Evolutionary conservation across 352 stramenopile species (phyloP).

Genomic region (Phytophthora tentaculata): DNA sequence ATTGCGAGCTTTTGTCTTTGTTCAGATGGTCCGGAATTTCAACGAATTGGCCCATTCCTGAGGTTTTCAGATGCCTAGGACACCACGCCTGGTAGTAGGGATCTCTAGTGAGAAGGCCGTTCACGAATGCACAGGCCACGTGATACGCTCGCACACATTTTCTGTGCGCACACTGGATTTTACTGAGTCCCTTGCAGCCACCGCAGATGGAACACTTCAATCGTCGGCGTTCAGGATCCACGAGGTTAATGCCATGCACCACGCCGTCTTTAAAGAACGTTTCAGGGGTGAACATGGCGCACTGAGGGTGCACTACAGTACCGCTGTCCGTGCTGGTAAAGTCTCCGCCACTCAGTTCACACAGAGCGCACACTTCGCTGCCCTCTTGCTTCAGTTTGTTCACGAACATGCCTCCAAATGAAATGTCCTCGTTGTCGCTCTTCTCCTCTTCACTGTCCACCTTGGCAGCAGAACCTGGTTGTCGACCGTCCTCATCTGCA

Average conservation of each 20-base stretch:
- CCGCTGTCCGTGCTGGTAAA: conserved; percentile 73
- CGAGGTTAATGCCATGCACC: conserved; percentile 62
- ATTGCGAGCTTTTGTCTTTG: conserved; percentile 24
- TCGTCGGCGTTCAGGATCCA: conserved; percentile 53
- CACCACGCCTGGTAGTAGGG: conserved; percentile 82
- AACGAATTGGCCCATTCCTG: conserved; percentile 65
- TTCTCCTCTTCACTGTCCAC: conserved; percentile 28
- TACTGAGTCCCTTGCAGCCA: conserved; percentile 71
- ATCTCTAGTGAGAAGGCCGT: conserved; percentile 64
- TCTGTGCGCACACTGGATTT: conserved; percentile 78
- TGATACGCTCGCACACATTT: conserved; percentile 74
- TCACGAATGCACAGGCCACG: conserved; percentile 77
- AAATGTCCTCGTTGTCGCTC: conserved; percentile 64
- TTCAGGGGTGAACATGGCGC: conserved; percentile 85
- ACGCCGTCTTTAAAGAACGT: conserved; percentile 81
- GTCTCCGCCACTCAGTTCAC: conserved; percentile 77
- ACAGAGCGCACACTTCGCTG: conserved; percentile 73
- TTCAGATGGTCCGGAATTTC: conserved; percentile 71
- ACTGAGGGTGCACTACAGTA: conserved; percentile 75
- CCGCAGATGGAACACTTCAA: conserved; percentile 72
- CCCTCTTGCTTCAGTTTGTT: conserved; percentile 81
- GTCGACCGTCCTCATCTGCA: background rate
- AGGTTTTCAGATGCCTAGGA: conserved; percentile 75
- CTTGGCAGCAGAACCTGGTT: conserved; percentile 17
- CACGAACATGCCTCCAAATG: conserved; percentile 75